Evolutionary conservation across 129 eudicot genomes (phyloP), one percentile per base, ranked within the genome.

Genomic region (Centella asiatica): DNA sequence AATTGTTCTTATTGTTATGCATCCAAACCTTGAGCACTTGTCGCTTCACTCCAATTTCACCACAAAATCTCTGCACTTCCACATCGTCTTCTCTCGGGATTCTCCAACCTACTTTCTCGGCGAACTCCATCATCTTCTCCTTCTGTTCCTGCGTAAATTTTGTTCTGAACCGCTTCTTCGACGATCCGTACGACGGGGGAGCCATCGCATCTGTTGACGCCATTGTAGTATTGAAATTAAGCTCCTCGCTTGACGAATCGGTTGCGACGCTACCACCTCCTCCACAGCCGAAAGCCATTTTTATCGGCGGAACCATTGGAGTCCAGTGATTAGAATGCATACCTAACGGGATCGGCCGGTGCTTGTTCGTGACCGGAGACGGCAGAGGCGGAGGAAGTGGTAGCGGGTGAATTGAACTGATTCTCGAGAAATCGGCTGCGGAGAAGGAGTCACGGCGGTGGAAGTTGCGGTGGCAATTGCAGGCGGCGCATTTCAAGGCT

Each of bases 11-110:
- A 75, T 89, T 85, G 65, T 85, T 89, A 50, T 89, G 97, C 92
- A 89, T 85, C 97, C 97, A 89, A 23, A 89, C 92, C 71, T 85
- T 89, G 27, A 89, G 79, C 47, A 89, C 97, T 15, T 85, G 87
- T 24, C 97, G 74, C 78, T 68, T 86, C 0, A 89, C 70, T 3
- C 86, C 87, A 4, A 66, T 81, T 39, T 89, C 92, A 0, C 66
- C 67, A 33, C 97, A 89, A 37, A 89, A 89, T 3, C 71, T 77
- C 18, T 75, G 74, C 47, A 89, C 95, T 22, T 73, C 80, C 3
- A 52, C 76, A 34, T 89, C 97, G 27, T 81, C 95, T 57, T 72
- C 78, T 44, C 83, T 83, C 70, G 80, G 88, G 25, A 89, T 74
- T 22, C 83, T 67, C 97, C 97, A 89, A 37, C 84, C 95, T 20